Evolutionary conservation across 2,329 filamentous ascomycete species (phyloP).

Genomic region (Malbranchea cinnamomea): DNA sequence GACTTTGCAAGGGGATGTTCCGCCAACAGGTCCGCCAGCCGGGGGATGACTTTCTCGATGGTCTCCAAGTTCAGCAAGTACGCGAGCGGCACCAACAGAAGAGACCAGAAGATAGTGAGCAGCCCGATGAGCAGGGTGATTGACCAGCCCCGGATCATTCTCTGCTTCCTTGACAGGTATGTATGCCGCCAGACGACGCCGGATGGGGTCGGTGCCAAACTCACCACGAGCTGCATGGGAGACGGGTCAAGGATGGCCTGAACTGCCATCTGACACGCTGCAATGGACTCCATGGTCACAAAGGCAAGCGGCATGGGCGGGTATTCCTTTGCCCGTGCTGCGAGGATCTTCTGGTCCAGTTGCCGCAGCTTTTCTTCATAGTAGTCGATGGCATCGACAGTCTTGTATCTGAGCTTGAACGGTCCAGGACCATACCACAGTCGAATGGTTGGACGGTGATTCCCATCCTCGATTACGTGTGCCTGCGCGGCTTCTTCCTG

Average conservation of each 20-base stretch:
- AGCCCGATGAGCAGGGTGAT: slow-evolving; percentile 73
- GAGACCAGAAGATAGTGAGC: slow-evolving; percentile 76
- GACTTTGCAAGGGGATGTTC: slow-evolving; percentile 56
- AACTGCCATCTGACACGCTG: slow-evolving; percentile 84
- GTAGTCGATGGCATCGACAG: slow-evolving; percentile 84
- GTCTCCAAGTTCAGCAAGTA: slow-evolving; percentile 67
- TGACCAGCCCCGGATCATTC: slow-evolving; percentile 65
- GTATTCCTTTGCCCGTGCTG: slow-evolving; percentile 61
- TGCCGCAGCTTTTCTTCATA: slow-evolving; percentile 73
- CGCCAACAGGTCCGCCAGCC: slow-evolving; percentile 51
- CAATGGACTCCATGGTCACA: slow-evolving; percentile 93
- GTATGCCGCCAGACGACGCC: slow-evolving; percentile 96
- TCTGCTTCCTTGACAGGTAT: slow-evolving; percentile 58
- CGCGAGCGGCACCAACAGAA: slow-evolving; percentile 65
- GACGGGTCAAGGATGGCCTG: slow-evolving; percentile 87
- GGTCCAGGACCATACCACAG: slow-evolving; percentile 73
- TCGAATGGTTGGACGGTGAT: slow-evolving; percentile 49
- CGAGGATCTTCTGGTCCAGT: slow-evolving; percentile 59
- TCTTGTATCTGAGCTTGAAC: slow-evolving; percentile 54
- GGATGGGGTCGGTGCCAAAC: slow-evolving; percentile 70
- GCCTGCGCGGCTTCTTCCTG: slow-evolving; percentile 20
- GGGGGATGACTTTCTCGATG: slow-evolving; percentile 57
- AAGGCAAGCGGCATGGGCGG: slow-evolving; percentile 72
- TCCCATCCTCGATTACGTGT: slow-evolving; percentile 31
- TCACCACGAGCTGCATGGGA: slow-evolving; percentile 71